A percentile compares a stretch with the other conserved stretches of the same genome.
Evolutionary conservation across 2,329 filamentous ascomycete species (phyloP).

Genomic region (Cercospora nicotianae): DNA sequence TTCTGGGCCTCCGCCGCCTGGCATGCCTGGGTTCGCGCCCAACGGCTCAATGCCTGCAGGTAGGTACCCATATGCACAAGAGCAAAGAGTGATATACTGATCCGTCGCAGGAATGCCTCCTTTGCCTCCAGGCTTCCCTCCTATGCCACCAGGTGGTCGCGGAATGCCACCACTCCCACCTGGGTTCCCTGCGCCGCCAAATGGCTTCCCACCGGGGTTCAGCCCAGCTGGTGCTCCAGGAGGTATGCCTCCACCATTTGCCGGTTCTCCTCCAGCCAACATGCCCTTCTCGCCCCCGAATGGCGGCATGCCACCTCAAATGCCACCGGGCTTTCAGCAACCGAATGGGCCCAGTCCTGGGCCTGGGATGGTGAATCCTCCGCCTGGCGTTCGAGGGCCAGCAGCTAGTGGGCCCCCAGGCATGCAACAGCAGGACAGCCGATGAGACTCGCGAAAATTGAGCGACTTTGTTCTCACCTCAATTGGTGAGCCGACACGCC

Average conservation of each 20-base stretch:
- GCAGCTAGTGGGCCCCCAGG: slow-evolving; percentile 19
- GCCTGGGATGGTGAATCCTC: slow-evolving; percentile 20
- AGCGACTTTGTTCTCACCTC: neutral
- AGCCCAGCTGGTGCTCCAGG: slow-evolving; percentile 36
- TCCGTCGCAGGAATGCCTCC: slow-evolving; percentile 25
- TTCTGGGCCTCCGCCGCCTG: slow-evolving; percentile 32
- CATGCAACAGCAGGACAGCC: slow-evolving; percentile 10
- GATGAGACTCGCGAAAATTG: neutral
- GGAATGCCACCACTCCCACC: slow-evolving; percentile 38
- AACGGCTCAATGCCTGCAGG: slow-evolving; percentile 29
- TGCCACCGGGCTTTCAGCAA: slow-evolving; percentile 17
- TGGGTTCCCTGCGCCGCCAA: slow-evolving; percentile 41
- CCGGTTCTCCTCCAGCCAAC: slow-evolving; percentile 26
- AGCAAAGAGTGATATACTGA: slow-evolving; percentile 6
- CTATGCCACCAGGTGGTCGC: slow-evolving; percentile 26
- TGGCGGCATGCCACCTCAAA: slow-evolving; percentile 20
- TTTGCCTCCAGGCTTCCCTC: slow-evolving; percentile 30
- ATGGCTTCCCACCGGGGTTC: slow-evolving; percentile 40
- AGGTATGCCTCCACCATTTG: slow-evolving; percentile 34
- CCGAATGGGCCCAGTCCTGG: slow-evolving; percentile 27
- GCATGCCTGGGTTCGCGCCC: slow-evolving; percentile 34
- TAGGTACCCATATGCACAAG: neutral
- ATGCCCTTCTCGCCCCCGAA: slow-evolving; percentile 41
- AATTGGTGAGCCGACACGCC: neutral
- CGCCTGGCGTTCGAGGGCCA: slow-evolving; percentile 25